Percentiles rank a stretch among this genome's conserved stretches.
These are phyloP conservation scores for Sisymbrium irio DNA, from an alignment of 345 rosid genomes.

Conservation along the genomic window DNA sequence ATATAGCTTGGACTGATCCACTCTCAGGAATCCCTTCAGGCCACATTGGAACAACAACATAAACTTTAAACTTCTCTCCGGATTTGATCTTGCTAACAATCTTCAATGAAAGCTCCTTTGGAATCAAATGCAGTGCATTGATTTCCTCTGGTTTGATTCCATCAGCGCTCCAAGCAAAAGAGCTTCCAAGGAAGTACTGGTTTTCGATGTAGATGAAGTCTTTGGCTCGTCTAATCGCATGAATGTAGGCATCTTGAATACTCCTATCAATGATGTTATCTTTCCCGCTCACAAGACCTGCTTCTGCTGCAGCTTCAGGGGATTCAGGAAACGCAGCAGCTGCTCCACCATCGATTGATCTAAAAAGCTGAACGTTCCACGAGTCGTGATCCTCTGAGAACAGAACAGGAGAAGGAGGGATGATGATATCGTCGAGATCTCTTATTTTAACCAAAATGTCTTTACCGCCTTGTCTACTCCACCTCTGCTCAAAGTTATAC, in stretches of 20 bases:
- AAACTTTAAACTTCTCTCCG: conserved; percentile 81
- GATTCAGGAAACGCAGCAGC: conserved; percentile 95
- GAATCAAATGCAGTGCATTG: conserved; percentile 80
- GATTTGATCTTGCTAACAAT: conserved; percentile 90
- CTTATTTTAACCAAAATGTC: conserved; percentile 72
- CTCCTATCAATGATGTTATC: conserved; percentile 94
- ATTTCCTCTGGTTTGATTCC: conserved; percentile 89
- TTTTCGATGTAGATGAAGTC: conserved; percentile 90
- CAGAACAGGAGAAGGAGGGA: conserved; percentile 88
- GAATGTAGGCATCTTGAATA: conserved; percentile 91
- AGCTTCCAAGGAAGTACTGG: conserved; percentile 96
- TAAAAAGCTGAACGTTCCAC: conserved; percentile 95
- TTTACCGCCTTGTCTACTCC: conserved; percentile 94
- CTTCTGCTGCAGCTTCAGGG: conserved; percentile 94
- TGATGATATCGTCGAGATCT: conserved; percentile 70
- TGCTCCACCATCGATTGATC: conserved; percentile 99
- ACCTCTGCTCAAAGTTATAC: conserved; percentile 92
- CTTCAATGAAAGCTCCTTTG: conserved; percentile 92
- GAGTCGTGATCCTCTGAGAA: conserved; percentile 71
- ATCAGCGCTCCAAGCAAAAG: conserved; percentile 78
- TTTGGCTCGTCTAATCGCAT: conserved; percentile 97
- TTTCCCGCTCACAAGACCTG: conserved; percentile 95
- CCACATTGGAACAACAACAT: conserved; percentile 96
- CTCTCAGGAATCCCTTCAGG: conserved; percentile 98
- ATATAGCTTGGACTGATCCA: conserved; percentile 88